Base-by-base conservation (phyloP, 495 filamentous ascomycete species). In the Umbilicaria muhlenbergii region DNA sequence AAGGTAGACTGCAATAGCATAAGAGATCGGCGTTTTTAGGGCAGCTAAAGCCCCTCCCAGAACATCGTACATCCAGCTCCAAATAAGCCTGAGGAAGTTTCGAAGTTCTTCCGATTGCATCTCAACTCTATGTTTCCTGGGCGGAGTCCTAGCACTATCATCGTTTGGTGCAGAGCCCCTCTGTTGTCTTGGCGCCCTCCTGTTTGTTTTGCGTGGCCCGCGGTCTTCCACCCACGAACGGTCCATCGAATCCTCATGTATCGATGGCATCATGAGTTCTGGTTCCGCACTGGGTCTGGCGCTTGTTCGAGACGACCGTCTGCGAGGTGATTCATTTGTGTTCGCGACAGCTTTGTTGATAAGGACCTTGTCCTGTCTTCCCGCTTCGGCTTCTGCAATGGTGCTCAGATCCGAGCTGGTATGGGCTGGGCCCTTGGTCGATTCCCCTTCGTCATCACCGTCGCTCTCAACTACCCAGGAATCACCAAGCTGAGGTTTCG, bases 21-120 rank as follows among this genome's bases (percentile, higher is more conserved):
- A 62, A n/a, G 70, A 70, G 21, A 81, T 47, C 2, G 77, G 68
- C 36, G 61, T 69, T 52, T 75, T 72, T 10, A 69, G 53, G 39
- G 66, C 65, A 17, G 60, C 56, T 14, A 80, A 61, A 33, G 71
- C 64, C 16, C 66, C 55, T 11, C 55, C 60, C 3, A 75, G 19
- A n/a, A 77, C 58, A 24, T 66, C 65, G 11, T 70, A 41, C 0
- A 61, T 16, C 68, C 74, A 79, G 5, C 34, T 45, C 5, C 66
- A 39, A 3, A 59, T 42, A 0, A 58, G 57, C n/a, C 32, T 45
- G 11, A 61, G 11, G n/a, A 63, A 42, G 18, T 16, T 36, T 32
- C 34, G 16, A 18, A 43, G 1, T 2, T 41, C 21, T 42, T 49
- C 11, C 34, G 50, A 31, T 38, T 32, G 33, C 34, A 49, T 43